A percentile compares a stretch with the other conserved stretches of the same genome.
Conservation (phyloP, 768 basidiomycete species). For the Psilocybe azurescens region DNA sequence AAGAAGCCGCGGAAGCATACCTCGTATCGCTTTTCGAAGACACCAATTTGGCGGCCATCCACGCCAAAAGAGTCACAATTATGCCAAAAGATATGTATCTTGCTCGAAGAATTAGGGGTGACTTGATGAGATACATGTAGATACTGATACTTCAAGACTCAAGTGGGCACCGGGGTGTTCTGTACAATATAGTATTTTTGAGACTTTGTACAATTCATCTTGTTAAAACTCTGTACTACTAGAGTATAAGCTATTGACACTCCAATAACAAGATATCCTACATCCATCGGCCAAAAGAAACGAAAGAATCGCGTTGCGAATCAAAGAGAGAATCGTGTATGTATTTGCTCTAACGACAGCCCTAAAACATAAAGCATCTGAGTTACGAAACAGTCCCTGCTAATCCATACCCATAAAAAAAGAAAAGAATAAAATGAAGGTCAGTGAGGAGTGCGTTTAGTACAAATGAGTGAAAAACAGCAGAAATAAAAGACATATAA, state of each 20-base stretch:
- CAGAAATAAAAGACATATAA: constrained; percentile 11
- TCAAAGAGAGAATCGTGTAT: not conserved
- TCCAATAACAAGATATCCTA: too few species aligned
- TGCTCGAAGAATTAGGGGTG: constrained; percentile 12
- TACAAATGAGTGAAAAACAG: constrained; percentile 5
- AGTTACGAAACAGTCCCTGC: not conserved
- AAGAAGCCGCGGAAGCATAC: constrained; percentile 22
- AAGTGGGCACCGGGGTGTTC: too few species aligned
- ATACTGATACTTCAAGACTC: too few species aligned
- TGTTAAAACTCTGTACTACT: too few species aligned
- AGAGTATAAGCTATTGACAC: too few species aligned
- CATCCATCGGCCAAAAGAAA: too few species aligned
- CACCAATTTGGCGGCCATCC: constrained; percentile 17
- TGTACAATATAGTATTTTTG: too few species aligned
- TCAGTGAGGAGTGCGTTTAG: not conserved
- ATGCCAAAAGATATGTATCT: constrained; percentile 14
- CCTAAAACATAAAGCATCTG: not conserved
- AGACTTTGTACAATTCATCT: too few species aligned
- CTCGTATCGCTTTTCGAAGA: constrained; percentile 18
- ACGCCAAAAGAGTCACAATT: constrained; percentile 20
- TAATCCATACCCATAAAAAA: not conserved
- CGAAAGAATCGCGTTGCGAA: not conserved
- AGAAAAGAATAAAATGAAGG: not conserved
- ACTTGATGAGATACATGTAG: constrained; percentile 3
- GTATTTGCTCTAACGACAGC: not conserved